phyloP scores from a whole-genome alignment of 805 yeast genomes.

The Wickerhamomyces ciferrii region DNA sequence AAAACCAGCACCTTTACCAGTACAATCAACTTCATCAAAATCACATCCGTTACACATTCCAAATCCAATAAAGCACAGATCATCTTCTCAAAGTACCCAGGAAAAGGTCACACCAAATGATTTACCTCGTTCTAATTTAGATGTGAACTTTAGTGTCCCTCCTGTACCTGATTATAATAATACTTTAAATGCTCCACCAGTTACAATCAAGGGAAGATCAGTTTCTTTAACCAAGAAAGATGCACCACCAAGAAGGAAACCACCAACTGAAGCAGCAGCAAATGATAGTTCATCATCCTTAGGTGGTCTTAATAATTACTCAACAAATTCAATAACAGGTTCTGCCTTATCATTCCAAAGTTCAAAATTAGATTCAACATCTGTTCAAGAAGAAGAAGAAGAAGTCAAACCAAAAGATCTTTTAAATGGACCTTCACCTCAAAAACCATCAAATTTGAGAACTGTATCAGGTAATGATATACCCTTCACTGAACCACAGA shows the following conservation, averaged over 20 bases:
- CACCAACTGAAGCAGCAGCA: slow-evolving; percentile 6
- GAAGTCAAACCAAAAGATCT: neutral
- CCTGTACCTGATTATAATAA: slow-evolving; percentile 23
- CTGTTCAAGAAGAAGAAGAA: neutral
- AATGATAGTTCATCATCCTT: neutral
- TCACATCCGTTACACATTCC: neutral
- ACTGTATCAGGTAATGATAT: neutral
- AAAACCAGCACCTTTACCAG: neutral
- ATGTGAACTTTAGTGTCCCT: slow-evolving; percentile 13
- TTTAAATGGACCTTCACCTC: neutral
- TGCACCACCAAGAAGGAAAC: slow-evolving; percentile 17
- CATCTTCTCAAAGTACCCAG: neutral
- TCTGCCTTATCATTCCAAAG: neutral
- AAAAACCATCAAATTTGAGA: neutral
- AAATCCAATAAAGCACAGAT: neutral
- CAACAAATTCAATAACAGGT: neutral
- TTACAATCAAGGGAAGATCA: slow-evolving; percentile 20
- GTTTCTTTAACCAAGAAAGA: slow-evolving; percentile 17
- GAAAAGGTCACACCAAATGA: slow-evolving; percentile 5
- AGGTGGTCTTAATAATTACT: neutral
- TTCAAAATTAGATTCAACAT: neutral
- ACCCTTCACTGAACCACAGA: neutral
- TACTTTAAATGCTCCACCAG: slow-evolving; percentile 18
- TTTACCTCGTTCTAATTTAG: slow-evolving; percentile 8
- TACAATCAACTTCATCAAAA: neutral